Percentiles rank a stretch among this genome's conserved stretches.
These are phyloP conservation scores for Vachellia pachyceras DNA, from an alignment of 306 rosid genomes.

Conservation along the genomic window DNA sequence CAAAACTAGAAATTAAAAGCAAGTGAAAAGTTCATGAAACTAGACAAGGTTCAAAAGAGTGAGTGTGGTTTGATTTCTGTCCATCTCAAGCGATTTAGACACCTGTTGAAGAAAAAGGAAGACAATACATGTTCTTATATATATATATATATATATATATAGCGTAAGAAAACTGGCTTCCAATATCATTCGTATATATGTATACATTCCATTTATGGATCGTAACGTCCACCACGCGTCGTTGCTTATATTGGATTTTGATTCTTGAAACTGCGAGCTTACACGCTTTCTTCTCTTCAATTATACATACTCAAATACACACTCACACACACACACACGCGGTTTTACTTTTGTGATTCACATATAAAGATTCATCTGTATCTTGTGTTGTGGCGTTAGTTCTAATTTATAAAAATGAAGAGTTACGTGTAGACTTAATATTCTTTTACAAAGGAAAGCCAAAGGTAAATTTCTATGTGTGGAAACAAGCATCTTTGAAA, in stretches of 20 bases:
- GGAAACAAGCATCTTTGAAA: constrained; percentile 7
- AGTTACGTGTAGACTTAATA: neutral
- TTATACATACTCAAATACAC: no score
- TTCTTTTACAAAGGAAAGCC: constrained; percentile 28
- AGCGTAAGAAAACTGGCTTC: constrained; percentile 60
- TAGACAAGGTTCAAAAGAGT: neutral
- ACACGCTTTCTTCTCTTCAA: constrained; percentile 31
- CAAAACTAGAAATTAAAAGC: neutral
- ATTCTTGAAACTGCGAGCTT: constrained; percentile 43
- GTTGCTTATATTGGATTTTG: constrained; percentile 63
- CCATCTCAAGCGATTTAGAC: no score
- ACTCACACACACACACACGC: neutral
- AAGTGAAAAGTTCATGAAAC: neutral
- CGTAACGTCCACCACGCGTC: constrained; percentile 77
- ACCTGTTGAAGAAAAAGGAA: constrained; percentile 36
- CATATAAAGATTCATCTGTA: neutral
- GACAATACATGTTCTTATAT: neutral
- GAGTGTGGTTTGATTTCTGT: neutral
- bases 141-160: neutral
- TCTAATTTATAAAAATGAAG: neutral
- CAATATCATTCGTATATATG: constrained; percentile 45
- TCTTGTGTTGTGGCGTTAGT: neutral
- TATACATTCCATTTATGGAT: neutral
- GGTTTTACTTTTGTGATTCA: neutral
- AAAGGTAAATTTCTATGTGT: neutral